phyloP scores from a whole-genome alignment of 805 yeast genomes.

The Pichia gijzeniarum region DNA sequence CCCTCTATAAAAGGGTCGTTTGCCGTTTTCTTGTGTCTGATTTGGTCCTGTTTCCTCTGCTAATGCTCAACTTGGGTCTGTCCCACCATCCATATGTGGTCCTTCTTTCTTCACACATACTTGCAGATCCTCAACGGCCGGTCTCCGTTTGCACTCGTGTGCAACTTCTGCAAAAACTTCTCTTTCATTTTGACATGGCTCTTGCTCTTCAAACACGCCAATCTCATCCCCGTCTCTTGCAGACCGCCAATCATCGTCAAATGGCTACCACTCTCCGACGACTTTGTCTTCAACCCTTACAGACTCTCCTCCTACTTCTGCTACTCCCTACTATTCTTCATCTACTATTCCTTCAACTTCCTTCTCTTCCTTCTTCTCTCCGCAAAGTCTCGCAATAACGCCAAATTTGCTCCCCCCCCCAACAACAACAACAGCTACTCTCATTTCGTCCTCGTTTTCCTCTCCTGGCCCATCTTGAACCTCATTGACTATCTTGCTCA shows the following conservation, averaged over 20 bases:
- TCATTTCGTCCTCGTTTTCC: slow-evolving; percentile 11
- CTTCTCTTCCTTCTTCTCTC: too few species aligned
- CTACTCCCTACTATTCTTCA: not conserved
- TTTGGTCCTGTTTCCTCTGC: too few species aligned
- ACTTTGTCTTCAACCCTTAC: slow-evolving; percentile 29
- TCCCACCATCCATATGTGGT: too few species aligned
- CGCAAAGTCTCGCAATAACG: too few species aligned
- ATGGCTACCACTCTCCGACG: slow-evolving; percentile 39
- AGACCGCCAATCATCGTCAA: slow-evolving; percentile 50
- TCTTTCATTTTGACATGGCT: slow-evolving; percentile 51
- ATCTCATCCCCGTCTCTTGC: slow-evolving; percentile 44
- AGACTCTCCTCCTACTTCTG: not conserved
- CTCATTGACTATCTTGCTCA: slow-evolving; percentile 35
- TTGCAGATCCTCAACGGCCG: not conserved
- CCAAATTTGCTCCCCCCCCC: too few species aligned
- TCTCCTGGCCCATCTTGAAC: slow-evolving; percentile 45
- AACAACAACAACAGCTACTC: not conserved
- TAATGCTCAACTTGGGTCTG: too few species aligned
- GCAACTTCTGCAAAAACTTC: slow-evolving; percentile 45
- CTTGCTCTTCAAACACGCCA: slow-evolving; percentile 52
- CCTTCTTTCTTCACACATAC: not conserved
- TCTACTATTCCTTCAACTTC: not conserved
- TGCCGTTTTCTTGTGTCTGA: too few species aligned
- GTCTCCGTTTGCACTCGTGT: slow-evolving; percentile 20
- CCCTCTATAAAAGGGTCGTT: too few species aligned